Conservation (phyloP, 106 monocot genomes). For the Ottelia alismoides region DNA sequence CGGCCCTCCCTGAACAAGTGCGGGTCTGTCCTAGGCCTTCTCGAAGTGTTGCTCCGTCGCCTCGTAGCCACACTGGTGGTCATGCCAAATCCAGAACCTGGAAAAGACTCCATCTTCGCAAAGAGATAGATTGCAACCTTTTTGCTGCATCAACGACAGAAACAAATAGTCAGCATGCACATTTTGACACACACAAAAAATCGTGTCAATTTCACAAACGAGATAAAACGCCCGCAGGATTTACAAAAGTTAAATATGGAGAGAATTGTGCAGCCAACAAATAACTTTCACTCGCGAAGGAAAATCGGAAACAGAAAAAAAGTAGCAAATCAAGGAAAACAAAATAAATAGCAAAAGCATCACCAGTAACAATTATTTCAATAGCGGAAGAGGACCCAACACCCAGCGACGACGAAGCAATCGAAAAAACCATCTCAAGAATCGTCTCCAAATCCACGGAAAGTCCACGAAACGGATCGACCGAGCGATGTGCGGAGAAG, state of each 20-base stretch:
- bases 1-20: conserved; percentile 19
- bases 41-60: conserved; percentile 22
- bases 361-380: too few species aligned
- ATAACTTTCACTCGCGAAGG: background rate
- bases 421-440: too few species aligned
- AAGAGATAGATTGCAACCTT: too few species aligned
- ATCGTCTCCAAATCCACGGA: too few species aligned
- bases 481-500: background rate
- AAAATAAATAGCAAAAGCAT: too few species aligned
- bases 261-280: background rate
- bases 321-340: too few species aligned
- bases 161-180: background rate
- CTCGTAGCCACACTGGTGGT: conserved; percentile 24
- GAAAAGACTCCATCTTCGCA: conserved; percentile 37
- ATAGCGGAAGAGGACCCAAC: too few species aligned
- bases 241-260: too few species aligned
- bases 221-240: too few species aligned
- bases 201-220: background rate
- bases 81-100: conserved; percentile 20
- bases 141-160: background rate
- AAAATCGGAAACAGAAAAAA: too few species aligned
- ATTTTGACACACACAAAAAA: background rate
- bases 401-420: too few species aligned
- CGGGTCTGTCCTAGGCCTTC: conserved; percentile 41
- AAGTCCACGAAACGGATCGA: too few species aligned